These are phyloP conservation scores for Puccinia horiana DNA, from an alignment of 1,284 basidiomycete species.

Conservation along the genomic window DNA sequence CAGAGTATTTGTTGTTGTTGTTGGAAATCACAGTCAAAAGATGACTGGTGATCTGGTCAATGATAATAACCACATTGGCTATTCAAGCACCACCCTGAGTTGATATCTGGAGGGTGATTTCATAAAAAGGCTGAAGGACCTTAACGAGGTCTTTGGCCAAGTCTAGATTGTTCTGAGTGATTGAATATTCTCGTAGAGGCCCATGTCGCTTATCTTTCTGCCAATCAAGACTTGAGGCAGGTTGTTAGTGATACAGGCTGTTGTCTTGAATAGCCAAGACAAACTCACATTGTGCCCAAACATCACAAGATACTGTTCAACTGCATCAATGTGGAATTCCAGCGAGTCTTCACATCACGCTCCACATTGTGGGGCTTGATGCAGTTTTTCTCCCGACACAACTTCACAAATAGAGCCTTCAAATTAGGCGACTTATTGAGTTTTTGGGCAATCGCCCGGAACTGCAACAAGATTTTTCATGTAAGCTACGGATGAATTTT, in stretches of 20 bases:
- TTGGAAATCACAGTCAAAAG: background rate
- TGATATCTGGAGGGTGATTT: background rate
- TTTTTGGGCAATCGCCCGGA: background rate
- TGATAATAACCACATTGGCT: background rate
- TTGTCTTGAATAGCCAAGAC: background rate
- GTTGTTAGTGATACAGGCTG: too few species aligned
- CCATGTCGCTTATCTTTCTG: constrained; percentile 21
- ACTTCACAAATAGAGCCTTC: background rate
- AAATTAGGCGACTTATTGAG: constrained; percentile 16
- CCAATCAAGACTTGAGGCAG: background rate
- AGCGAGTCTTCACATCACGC: background rate
- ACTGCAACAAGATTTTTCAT: constrained; percentile 1
- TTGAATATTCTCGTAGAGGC: background rate
- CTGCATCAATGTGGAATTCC: background rate
- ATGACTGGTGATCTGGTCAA: constrained; percentile 6
- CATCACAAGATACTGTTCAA: background rate
- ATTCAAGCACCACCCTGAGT: background rate
- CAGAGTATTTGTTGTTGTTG: background rate
- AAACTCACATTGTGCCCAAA: background rate
- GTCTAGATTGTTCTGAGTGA: background rate
- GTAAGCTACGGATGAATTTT: background rate
- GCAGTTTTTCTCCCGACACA: background rate
- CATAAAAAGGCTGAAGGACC: constrained; percentile 2
- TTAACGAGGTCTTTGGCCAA: background rate
- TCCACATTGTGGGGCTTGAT: background rate